Percentiles rank a stretch among this genome's conserved stretches.
These are phyloP conservation scores for Margaritispora aquatica DNA, from an alignment of 495 filamentous ascomycete genomes.

Conservation along the genomic window DNA sequence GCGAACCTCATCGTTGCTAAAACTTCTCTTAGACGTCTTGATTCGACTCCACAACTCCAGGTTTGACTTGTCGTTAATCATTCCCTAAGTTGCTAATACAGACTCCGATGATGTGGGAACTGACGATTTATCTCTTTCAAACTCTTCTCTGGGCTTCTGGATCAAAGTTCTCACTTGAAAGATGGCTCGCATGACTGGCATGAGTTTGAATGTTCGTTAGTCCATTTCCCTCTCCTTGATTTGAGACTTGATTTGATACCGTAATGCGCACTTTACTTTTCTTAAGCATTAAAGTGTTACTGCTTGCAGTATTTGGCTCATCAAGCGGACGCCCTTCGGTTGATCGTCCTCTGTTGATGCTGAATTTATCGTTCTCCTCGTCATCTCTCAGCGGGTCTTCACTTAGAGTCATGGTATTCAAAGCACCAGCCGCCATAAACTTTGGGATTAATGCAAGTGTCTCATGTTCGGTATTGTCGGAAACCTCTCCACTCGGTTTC, in stretches of 20 bases:
- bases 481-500: not conserved
- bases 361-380: not conserved
- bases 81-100: no score
- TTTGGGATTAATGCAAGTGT: not conserved
- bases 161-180: not conserved
- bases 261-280: not conserved
- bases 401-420: not conserved
- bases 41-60: no score
- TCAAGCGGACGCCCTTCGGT: not conserved
- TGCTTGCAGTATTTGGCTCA: not conserved
- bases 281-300: not conserved
- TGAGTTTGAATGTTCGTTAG: not conserved
- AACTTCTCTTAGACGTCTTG: no score
- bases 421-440: not conserved
- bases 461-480: not conserved
- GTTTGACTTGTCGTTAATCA: no score
- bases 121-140: no score
- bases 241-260: not conserved
- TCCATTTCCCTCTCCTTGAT: not conserved
- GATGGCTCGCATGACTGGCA: not conserved
- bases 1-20: no score
- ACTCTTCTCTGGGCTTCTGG: not conserved
- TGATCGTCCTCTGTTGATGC: not conserved
- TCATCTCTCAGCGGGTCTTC: slow-evolving; percentile 1
- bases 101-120: no score